Conservation (phyloP, 176 grass and related monocot genomes). For the Aegilops bicornis region DNA sequence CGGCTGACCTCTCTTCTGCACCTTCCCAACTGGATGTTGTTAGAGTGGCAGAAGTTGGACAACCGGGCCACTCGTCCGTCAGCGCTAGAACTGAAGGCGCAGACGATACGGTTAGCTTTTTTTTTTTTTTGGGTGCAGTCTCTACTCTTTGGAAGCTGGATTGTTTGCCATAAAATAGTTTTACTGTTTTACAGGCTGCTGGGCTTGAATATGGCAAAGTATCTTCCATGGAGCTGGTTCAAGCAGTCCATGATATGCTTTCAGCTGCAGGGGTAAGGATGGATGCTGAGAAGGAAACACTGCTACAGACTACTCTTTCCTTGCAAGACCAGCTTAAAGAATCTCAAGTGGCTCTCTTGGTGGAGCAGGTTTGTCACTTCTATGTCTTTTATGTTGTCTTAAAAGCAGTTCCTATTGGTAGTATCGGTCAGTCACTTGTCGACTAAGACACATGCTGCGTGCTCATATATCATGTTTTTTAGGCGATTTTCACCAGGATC, state of each 20-base stretch:
- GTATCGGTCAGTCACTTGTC: not conserved
- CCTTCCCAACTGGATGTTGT: conserved; percentile 44
- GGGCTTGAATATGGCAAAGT: conserved; percentile 70
- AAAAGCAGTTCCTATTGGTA: conserved; percentile 19
- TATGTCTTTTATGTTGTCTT: not conserved
- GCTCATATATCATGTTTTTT: not conserved
- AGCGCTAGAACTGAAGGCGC: conserved; percentile 36
- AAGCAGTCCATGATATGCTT: conserved; percentile 95
- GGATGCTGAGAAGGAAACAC: conserved; percentile 83
- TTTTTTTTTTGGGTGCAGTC: not conserved
- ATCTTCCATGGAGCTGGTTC: conserved; percentile 77
- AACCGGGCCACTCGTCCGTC: conserved; percentile 35
- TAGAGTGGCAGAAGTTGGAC: conserved; percentile 36
- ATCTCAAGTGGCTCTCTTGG: conserved; percentile 90
- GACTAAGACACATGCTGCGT: not conserved
- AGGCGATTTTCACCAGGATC: not conserved
- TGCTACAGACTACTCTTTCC: conserved; percentile 73
- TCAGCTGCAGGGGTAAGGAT: conserved; percentile 81
- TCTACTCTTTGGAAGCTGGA: conserved; percentile 10
- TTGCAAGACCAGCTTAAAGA: conserved; percentile 96
- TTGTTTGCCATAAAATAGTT: not conserved
- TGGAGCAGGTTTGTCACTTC: conserved; percentile 78
- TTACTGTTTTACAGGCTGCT: conserved; percentile 43
- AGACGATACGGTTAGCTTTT: conserved; percentile 52
- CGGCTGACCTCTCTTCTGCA: conserved; percentile 51